Evolutionary conservation across 1,284 basidiomycete species (phyloP), one percentile per base, ranked within the genome.

Genomic region (Leccinum pachyderme): DNA sequence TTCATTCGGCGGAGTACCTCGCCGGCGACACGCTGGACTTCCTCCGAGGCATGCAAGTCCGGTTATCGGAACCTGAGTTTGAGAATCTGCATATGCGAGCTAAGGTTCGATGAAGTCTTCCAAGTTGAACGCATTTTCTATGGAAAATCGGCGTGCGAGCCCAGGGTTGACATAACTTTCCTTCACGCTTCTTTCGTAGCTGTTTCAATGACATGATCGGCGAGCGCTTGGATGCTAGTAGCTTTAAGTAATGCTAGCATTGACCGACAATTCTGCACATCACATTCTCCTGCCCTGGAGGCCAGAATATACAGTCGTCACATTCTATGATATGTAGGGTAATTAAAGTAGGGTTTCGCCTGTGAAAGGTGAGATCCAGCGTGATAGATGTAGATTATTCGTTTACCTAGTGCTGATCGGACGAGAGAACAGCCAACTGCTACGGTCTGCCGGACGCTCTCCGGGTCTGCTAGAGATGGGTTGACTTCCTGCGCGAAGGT

Each of bases 371-470:
- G 48, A 72, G 57, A 32, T 22, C 9, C 7, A 15, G 41, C 13
- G 25, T 5, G 31, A 53, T 27, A 31, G 22, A 29, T 13, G 27
- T 18, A 51, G 31, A 5, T 35, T 12, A 25, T 33, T 22, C 43
- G 78, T 82, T 73, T 73, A 84, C 96, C 96, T 57, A 99, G 77
- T 5, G 96, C 95, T 29, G 93, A 81, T 39, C 97, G 82, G 18
- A 95, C 86, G 39, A 99, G 80, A 31, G 94, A 97, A 71, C 95
- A 95, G 2, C 96, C 97, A 24, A 98, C 88, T 25, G 92, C 87
- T 44, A 99, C 88, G 0, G 97, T 99, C 75, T 95, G 87, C 64
- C 86, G 75, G 9, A 89, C 93, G 33, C 87, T 87, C 37, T 77
- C 80, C 33, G 77, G 77, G 64, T 93, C 89, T 24, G 78, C 80